Evolutionary conservation across 345 rosid species (phyloP).

Genomic region (Lepidium didymum): DNA sequence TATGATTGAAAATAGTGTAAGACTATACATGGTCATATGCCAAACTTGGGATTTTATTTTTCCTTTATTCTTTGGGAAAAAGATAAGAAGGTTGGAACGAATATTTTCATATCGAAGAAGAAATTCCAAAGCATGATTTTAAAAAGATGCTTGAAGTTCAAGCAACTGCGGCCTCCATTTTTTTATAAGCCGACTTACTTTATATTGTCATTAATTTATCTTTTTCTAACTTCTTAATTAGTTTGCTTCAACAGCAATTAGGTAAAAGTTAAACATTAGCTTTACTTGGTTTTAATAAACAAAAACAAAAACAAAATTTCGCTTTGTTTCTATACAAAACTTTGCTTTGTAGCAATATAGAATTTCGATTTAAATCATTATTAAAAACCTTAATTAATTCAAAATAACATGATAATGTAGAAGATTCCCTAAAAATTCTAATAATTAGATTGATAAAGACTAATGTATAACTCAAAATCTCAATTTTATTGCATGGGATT

Average conservation of each 20-base stretch:
- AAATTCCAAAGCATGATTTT: conserved; percentile 44
- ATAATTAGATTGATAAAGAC: no score
- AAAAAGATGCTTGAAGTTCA: conserved; percentile 87
- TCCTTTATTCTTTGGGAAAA: neutral
- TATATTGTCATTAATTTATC: conserved; percentile 15
- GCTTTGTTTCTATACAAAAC: neutral
- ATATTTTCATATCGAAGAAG: conserved; percentile 74
- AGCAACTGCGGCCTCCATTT: conserved; percentile 60
- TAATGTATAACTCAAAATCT: neutral
- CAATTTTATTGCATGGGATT: no score
- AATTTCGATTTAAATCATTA: neutral
- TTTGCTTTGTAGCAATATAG: no score
- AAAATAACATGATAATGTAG: no score
- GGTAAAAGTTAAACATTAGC: conserved; percentile 56
- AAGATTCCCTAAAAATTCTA: no score
- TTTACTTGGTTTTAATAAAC: conserved; percentile 28
- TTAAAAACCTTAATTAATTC: neutral
- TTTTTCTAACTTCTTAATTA: conserved; percentile 17
- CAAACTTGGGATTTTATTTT: conserved; percentile 7
- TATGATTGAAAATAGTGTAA: neutral
- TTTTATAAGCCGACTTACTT: conserved; percentile 45
- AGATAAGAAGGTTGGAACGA: conserved; percentile 41
- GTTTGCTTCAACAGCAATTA: conserved; percentile 30
- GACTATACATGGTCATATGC: conserved; percentile 9
- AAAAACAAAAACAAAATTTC: neutral